Evolutionary conservation across 345 rosid species (phyloP).

Genomic region (Eucalyptus regnans): DNA sequence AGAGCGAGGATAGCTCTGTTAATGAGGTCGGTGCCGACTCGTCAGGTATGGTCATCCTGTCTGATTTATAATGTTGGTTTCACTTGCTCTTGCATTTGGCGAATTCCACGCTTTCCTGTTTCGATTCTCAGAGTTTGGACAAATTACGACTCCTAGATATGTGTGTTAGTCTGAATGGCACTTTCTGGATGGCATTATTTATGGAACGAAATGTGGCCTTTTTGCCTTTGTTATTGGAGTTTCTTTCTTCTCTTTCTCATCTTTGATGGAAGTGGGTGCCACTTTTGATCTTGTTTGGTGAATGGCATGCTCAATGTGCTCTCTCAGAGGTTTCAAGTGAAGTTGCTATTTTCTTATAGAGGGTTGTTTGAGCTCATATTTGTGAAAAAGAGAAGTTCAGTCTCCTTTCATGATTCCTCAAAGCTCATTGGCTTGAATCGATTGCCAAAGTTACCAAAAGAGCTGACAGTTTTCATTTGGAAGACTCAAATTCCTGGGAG

Average conservation of each 20-base stretch:
- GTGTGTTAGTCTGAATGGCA: neutral
- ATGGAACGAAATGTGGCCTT: neutral
- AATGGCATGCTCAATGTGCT: neutral
- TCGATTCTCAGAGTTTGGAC: neutral
- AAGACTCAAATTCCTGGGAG: neutral
- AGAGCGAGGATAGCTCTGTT: constrained; percentile 48
- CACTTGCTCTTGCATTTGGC: neutral
- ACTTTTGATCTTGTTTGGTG: neutral
- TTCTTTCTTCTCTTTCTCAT: neutral
- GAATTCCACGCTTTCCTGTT: neutral
- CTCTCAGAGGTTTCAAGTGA: neutral
- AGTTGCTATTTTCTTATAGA: neutral
- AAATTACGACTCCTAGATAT: neutral
- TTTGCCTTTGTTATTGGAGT: neutral
- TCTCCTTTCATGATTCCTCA: neutral
- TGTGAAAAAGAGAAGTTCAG: neutral
- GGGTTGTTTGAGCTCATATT: neutral
- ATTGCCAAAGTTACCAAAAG: neutral
- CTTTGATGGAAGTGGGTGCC: neutral
- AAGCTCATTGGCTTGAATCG: neutral
- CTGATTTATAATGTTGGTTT: neutral
- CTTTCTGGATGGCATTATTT: neutral
- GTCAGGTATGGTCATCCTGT: constrained; percentile 13
- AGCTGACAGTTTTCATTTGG: neutral
- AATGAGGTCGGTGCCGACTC: constrained; percentile 26